These are phyloP conservation scores for Colletotrichum sublineola DNA, from an alignment of 2,329 filamentous ascomycete genomes.

Conservation along the genomic window DNA sequence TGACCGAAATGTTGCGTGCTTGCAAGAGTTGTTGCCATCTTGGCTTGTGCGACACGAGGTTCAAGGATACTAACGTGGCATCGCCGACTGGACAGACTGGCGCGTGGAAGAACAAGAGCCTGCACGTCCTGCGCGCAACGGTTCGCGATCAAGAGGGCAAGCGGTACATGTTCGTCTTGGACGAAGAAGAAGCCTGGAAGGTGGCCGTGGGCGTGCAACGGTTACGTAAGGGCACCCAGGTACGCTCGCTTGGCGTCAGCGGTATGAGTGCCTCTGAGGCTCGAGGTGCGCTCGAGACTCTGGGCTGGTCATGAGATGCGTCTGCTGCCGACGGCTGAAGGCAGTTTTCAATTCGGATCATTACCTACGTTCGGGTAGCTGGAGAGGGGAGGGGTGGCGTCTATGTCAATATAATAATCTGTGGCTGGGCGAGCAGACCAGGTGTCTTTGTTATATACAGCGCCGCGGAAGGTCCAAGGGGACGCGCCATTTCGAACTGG, in stretches of 20 bases:
- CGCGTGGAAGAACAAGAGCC: conserved; percentile 66
- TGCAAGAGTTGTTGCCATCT: conserved; percentile 76
- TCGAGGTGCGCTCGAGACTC: conserved; percentile 67
- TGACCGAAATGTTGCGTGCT: conserved; percentile 71
- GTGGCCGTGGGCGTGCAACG: conserved; percentile 72
- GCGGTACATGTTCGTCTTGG: conserved; percentile 74
- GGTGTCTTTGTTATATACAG: conserved; percentile 17
- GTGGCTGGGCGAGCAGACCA: conserved; percentile 14
- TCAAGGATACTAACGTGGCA: conserved; percentile 58
- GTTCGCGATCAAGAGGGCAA: conserved; percentile 76
- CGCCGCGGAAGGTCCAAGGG: background rate
- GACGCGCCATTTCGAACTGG: conserved; percentile 8
- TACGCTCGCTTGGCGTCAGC: conserved; percentile 70
- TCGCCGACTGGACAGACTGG: conserved; percentile 61
- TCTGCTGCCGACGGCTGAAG: background rate
- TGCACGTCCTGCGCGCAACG: conserved; percentile 74
- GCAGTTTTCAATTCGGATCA: background rate
- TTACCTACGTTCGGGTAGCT: background rate
- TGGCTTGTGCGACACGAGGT: conserved; percentile 61
- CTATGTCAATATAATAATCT: conserved; percentile 11
- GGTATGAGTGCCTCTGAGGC: conserved; percentile 68
- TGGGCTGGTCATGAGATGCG: conserved; percentile 64
- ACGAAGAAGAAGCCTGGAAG: conserved; percentile 78
- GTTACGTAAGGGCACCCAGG: conserved; percentile 71
- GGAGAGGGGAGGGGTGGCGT: background rate